phyloP scores from a whole-genome alignment of 2,329 filamentous ascomycete species.

The Monilinia laxa region DNA sequence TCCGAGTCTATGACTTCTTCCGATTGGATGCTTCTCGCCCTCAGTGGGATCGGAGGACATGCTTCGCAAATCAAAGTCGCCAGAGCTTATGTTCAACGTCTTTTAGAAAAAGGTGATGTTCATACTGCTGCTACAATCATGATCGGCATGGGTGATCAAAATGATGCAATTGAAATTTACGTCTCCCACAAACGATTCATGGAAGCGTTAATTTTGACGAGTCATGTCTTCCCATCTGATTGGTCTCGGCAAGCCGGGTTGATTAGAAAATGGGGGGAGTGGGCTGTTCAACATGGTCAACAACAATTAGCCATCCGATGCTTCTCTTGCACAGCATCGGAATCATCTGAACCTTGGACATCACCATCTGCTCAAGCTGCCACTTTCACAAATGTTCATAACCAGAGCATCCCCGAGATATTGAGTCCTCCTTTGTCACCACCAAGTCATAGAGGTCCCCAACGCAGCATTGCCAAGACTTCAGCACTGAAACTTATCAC shows the following conservation, averaged over 20 bases:
- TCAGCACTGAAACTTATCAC: slow-evolving; percentile 90
- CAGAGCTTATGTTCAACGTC: slow-evolving; percentile 83
- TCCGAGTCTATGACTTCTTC: slow-evolving; percentile 87
- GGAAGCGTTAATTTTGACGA: slow-evolving; percentile 88
- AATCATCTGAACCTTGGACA: slow-evolving; percentile 83
- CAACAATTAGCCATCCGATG: slow-evolving; percentile 88
- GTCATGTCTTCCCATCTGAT: slow-evolving; percentile 76
- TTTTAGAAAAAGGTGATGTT: slow-evolving; percentile 85
- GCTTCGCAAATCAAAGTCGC: slow-evolving; percentile 86
- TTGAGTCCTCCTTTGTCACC: slow-evolving; percentile 74
- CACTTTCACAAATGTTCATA: slow-evolving; percentile 56
- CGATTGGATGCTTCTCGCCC: slow-evolving; percentile 94
- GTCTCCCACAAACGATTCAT: slow-evolving; percentile 87
- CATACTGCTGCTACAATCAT: slow-evolving; percentile 92
- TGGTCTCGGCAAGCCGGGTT: slow-evolving; percentile 90
- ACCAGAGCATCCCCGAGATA: slow-evolving; percentile 59
- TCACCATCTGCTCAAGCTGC: slow-evolving; percentile 74
- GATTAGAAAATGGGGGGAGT: slow-evolving; percentile 91
- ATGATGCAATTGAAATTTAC: slow-evolving; percentile 95
- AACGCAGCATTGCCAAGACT: slow-evolving; percentile 69
- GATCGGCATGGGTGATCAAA: slow-evolving; percentile 85
- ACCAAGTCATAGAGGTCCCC: slow-evolving; percentile 60
- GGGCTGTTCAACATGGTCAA: slow-evolving; percentile 81
- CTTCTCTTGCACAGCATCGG: slow-evolving; percentile 86
- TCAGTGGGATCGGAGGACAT: slow-evolving; percentile 80